phyloP scores from a whole-genome alignment of 202 grass and related monocot species.

The Elaeis oleifera region DNA sequence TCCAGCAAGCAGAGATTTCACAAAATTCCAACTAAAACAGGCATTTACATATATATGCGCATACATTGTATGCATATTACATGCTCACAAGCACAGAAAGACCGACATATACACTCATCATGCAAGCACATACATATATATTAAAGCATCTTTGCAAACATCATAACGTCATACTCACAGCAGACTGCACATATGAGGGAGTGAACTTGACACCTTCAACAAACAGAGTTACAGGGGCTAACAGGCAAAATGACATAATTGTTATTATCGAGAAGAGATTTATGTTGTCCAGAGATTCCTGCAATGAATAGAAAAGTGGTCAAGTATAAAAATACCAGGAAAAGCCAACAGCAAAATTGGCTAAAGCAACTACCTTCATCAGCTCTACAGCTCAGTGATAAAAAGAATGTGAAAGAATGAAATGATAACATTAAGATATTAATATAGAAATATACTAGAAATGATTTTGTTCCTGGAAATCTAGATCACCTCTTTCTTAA shows the following conservation, averaged over 20 bases:
- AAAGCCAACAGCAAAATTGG: conserved; percentile 2
- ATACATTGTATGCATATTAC: too few relatives aligned
- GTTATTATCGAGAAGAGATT: conserved; percentile 93
- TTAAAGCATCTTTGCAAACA: too few relatives aligned
- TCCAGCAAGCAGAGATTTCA: too few relatives aligned
- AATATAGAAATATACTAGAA: too few relatives aligned
- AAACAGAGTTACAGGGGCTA: conserved; percentile 66
- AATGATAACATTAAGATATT: too few relatives aligned
- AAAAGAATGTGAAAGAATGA: too few relatives aligned
- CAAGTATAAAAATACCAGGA: conserved; percentile 3
- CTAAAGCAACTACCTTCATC: background rate
- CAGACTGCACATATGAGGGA: conserved; percentile 63
- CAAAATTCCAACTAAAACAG: too few relatives aligned
- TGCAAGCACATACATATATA: too few relatives aligned
- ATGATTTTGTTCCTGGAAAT: background rate
- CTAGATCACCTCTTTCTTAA: conserved; percentile 78
- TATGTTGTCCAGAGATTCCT: conserved; percentile 94
- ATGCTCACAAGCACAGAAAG: too few relatives aligned
- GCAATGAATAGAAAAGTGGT: conserved; percentile 8
- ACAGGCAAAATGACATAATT: conserved; percentile 88
- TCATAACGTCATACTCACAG: conserved; percentile 47
- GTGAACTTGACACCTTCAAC: conserved; percentile 78
- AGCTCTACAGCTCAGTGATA: background rate
- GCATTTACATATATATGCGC: too few relatives aligned
- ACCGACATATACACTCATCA: too few relatives aligned